Evolutionary conservation across 306 rosid genomes (phyloP).

Genomic region (Rosa rugosa): DNA sequence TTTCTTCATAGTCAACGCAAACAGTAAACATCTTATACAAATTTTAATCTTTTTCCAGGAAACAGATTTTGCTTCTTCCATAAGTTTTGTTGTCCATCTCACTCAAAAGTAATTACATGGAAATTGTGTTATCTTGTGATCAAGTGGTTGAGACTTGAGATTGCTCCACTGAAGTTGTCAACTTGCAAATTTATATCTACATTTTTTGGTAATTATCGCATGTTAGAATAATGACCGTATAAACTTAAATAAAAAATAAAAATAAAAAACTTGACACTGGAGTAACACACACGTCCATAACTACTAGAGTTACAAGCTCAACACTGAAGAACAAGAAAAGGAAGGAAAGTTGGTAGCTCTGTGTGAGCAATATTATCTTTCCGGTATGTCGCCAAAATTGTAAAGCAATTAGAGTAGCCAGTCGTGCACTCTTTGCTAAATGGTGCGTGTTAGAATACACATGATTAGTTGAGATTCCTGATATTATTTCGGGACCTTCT

Average conservation of each 20-base stretch:
- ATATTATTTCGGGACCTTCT: too few species aligned
- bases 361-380: too few species aligned
- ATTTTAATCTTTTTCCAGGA: neutral
- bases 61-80: neutral
- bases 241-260: too few species aligned
- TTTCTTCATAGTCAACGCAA: neutral
- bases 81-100: constrained; percentile 1
- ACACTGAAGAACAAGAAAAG: neutral
- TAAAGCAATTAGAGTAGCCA: too few species aligned
- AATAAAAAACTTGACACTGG: too few species aligned
- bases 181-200: neutral
- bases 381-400: too few species aligned
- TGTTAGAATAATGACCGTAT: too few species aligned
- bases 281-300: neutral
- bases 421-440: too few species aligned
- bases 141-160: neutral
- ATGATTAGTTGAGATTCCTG: too few species aligned
- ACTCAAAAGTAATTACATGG: neutral
- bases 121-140: neutral
- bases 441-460: too few species aligned
- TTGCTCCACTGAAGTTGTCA: neutral
- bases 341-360: too few species aligned
- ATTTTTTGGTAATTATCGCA: neutral
- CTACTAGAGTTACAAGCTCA: neutral
- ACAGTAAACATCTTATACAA: neutral